Base-by-base conservation (phyloP, 1,284 basidiomycete species). In the Rhodotorula sp. region DNA sequence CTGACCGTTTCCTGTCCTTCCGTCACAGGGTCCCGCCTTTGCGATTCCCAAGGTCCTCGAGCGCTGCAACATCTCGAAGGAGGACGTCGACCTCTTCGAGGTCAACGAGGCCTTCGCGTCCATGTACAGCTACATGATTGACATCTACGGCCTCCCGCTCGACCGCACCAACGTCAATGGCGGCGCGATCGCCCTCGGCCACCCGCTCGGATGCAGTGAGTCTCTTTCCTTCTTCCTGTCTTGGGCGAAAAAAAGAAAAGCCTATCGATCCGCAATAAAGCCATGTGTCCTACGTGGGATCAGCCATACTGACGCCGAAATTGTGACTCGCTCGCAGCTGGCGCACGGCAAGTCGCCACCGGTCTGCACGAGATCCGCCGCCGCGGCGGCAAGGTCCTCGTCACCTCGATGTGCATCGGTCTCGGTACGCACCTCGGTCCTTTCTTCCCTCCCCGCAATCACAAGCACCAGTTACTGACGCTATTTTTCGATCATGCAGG, bases 291-390 rank as follows among this genome's bases (percentile, higher is more conserved):
- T n/a, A n/a, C n/a, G n/a, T n/a, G n/a, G n/a, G n/a, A n/a, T n/a
- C 37, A 42, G 10, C 10, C 37, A 42, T 42, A 42, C 37, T 42
- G 37, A 42, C 37, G 37, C 37, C 37, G 10, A 10, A 42, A 1
- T 42, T 3, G 37, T 8, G 37, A 2, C 17, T 12, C 53, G 29
- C 26, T 29, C 33, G 89, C 89, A 77, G 55, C 94, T 37, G 94
- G 94, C 76, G 88, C 88, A 14, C 85, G 94, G 61, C 91, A 95
- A 80, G 84, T 96, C 61, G 93, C 89, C 20, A 96, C 95, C 0
- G 93, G 90, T 15, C 83, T 97, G 45, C 86, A 90, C 73, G 93
- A 94, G 78, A 83, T 95, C 56, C 84, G 87, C 74, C 85, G 92
- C 69, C 85, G 90, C 71, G 84, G 88, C 63, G 88, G 88, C 75